Percentiles rank a stretch among this genome's conserved stretches.
Conservation (phyloP, 2,329 filamentous ascomycete species). For the Ophiocordyceps polyrhachis-furcata region DNA sequence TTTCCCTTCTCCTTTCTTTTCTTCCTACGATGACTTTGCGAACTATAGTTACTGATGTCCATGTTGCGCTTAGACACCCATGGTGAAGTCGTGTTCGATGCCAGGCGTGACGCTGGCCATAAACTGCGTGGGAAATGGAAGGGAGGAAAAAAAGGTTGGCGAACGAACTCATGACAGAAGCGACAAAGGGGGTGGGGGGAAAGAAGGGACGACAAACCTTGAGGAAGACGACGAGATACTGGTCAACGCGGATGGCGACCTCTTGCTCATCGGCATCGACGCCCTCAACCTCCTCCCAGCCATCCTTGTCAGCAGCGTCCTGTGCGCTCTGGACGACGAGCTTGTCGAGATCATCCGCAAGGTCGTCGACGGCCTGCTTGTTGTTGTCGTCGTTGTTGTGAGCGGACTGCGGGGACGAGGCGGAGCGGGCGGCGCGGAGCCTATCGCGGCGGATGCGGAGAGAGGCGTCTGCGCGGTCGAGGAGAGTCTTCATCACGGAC, state of each 20-base stretch:
- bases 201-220: slow-evolving; percentile 36
- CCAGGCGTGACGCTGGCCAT: slow-evolving; percentile 84
- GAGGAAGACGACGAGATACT: slow-evolving; percentile 72
- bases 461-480: slow-evolving; percentile 86
- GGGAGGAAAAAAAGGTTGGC: neutral
- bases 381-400: slow-evolving; percentile 5
- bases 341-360: slow-evolving; percentile 64
- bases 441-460: slow-evolving; percentile 77
- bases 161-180: neutral
- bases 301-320: slow-evolving; percentile 33
- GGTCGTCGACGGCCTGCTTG: slow-evolving; percentile 55
- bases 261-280: slow-evolving; percentile 48
- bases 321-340: slow-evolving; percentile 37
- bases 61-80: slow-evolving; percentile 62
- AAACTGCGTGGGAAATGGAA: slow-evolving; percentile 25
- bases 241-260: slow-evolving; percentile 69
- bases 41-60: too few species aligned
- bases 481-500: slow-evolving; percentile 90
- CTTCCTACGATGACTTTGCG: too few species aligned
- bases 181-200: neutral
- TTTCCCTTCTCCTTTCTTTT: too few species aligned
- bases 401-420: slow-evolving; percentile 3
- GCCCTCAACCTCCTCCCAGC: slow-evolving; percentile 47
- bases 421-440: slow-evolving; percentile 39
- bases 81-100: slow-evolving; percentile 96